These are phyloP conservation scores for Cucumis sativus DNA, from an alignment of 306 rosid genomes.

Conservation along the genomic window DNA sequence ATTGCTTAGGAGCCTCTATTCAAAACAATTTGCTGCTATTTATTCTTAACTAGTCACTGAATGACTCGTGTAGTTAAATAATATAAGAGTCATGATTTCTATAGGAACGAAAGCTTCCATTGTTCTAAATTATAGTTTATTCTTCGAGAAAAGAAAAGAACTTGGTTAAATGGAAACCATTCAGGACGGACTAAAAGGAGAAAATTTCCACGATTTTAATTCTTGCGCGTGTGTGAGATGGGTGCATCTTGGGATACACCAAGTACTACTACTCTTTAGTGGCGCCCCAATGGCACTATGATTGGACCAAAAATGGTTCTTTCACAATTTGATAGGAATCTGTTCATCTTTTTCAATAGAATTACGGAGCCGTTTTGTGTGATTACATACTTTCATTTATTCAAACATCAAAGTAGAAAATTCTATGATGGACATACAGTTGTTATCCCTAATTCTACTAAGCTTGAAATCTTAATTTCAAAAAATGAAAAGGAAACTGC, in stretches of 20 bases:
- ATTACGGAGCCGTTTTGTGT: constrained; percentile 52
- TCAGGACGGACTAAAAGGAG: neutral
- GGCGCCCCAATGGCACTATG: constrained; percentile 53
- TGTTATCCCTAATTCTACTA: neutral
- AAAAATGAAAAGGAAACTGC: neutral
- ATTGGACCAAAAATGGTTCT: constrained; percentile 39
- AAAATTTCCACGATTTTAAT: too few relatives aligned
- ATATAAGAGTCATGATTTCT: neutral
- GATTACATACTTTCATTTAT: constrained; percentile 18
- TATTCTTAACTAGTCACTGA: neutral
- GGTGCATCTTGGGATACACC: too few relatives aligned
- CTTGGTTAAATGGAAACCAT: neutral
- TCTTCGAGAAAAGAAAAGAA: neutral
- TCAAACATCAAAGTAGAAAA: neutral
- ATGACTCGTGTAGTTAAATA: neutral
- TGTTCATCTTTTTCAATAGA: constrained; percentile 24
- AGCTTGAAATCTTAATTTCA: neutral
- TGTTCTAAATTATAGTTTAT: neutral
- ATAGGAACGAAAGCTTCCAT: neutral
- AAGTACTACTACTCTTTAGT: constrained; percentile 7
- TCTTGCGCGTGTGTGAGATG: too few relatives aligned
- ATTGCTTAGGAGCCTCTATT: neutral
- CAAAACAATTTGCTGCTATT: neutral
- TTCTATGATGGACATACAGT: neutral
- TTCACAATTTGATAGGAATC: constrained; percentile 66